Conservation (phyloP, 1,284 basidiomycete genomes). For the Wolfiporia cocos region DNA sequence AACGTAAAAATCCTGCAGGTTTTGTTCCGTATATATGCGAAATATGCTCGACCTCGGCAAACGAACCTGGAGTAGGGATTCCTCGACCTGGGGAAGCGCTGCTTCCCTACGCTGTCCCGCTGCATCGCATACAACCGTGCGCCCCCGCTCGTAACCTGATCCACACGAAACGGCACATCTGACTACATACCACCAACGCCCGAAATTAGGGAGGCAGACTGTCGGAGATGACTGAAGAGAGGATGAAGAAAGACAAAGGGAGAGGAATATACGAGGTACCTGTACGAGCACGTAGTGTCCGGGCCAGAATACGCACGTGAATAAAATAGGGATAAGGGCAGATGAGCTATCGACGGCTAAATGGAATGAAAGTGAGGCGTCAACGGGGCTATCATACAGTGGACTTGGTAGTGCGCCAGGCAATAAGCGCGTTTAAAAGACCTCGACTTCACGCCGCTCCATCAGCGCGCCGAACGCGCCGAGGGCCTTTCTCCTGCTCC, state of each 20-base stretch:
- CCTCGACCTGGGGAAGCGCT: conserved; percentile 29
- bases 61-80: conserved; percentile 14
- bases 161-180: conserved; percentile 4
- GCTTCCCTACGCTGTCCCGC: conserved; percentile 30
- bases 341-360: conserved; percentile 1
- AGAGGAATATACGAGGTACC: conserved; percentile 19
- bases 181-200: conserved; percentile 3
- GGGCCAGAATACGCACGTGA: conserved; percentile 22
- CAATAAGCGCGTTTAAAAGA: conserved; percentile 37
- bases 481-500: conserved; percentile 75
- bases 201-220: neutral
- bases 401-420: conserved; percentile 4
- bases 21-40: conserved; percentile 7
- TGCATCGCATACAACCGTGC: conserved; percentile 14
- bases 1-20: conserved; percentile 22
- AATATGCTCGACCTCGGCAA: conserved; percentile 4
- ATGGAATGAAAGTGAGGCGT: conserved; percentile 20
- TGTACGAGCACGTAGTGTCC: conserved; percentile 21
- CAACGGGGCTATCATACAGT: conserved; percentile 21
- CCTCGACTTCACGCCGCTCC: conserved; percentile 63
- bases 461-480: conserved; percentile 71
- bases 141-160: conserved; percentile 5
- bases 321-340: conserved; percentile 14
- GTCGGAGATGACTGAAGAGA: conserved; percentile 7
- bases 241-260: conserved; percentile 11